phyloP scores from a whole-genome alignment of 495 filamentous ascomycete species.

The Xylaria castorea region DNA sequence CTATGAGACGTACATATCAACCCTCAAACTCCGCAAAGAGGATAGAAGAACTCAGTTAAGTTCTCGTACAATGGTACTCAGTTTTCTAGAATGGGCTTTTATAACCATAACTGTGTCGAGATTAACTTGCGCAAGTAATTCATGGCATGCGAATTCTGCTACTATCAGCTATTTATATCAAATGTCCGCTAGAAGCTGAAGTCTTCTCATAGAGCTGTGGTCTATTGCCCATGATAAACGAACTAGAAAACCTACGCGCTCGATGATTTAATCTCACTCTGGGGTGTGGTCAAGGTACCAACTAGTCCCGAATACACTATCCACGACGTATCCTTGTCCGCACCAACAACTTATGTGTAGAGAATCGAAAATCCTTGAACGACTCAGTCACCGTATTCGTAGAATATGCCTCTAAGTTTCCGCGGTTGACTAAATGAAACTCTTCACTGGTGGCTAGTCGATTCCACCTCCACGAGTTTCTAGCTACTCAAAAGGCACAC shows the following conservation, averaged over 20 bases:
- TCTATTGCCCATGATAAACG: background rate
- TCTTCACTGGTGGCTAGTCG: background rate
- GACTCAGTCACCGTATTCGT: background rate
- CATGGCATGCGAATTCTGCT: background rate
- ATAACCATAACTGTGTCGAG: background rate
- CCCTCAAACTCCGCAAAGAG: background rate
- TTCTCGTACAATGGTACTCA: background rate
- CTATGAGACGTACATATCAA: background rate
- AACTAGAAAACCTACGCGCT: background rate
- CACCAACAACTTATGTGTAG: background rate
- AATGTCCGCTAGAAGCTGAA: background rate
- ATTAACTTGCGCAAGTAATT: background rate
- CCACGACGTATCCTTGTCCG: background rate
- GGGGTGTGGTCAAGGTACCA: background rate
- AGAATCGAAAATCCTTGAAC: background rate
- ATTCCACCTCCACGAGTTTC: background rate
- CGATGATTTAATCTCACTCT: background rate
- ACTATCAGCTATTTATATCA: background rate
- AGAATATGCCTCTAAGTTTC: background rate
- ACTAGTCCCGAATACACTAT: background rate
- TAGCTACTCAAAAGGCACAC: background rate
- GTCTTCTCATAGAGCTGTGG: background rate
- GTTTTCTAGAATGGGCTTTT: background rate
- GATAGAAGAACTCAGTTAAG: background rate
- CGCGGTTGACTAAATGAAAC: background rate